Evolutionary conservation across 768 basidiomycete genomes (phyloP).

Genomic region (Leccinum pellstonianum): DNA sequence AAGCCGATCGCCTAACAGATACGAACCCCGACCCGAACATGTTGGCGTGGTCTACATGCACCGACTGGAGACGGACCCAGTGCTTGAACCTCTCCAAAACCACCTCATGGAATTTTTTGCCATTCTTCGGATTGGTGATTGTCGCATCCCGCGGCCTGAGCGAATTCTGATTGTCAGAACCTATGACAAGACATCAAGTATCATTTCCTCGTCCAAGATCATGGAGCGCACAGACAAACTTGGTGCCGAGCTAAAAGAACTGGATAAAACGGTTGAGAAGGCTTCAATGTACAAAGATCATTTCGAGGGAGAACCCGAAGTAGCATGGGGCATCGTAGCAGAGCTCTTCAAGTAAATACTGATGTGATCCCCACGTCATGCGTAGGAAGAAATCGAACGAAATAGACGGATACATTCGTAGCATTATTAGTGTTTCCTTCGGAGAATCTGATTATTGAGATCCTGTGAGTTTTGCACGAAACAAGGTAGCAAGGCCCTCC

Average conservation of each 20-base stretch:
- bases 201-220: conserved; percentile 1
- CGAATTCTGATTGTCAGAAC: conserved; percentile 10
- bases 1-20: not conserved
- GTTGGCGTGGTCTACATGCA: conserved; percentile 22
- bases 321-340: no score
- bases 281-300: no score
- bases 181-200: conserved; percentile 10
- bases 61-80: conserved; percentile 18
- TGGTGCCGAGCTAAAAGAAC: not conserved
- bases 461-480: no score
- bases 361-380: no score
- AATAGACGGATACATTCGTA: no score
- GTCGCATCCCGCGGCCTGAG: not conserved
- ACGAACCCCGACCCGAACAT: not conserved
- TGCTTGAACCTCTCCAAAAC: not conserved
- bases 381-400: no score
- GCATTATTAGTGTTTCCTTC: no score
- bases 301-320: no score
- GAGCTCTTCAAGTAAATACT: no score
- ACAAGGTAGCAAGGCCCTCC: no score
- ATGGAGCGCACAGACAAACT: not conserved
- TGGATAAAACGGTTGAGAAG: not conserved
- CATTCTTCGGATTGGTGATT: not conserved
- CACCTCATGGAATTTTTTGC: conserved; percentile 9
- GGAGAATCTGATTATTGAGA: no score